Base-by-base conservation (phyloP, 352 stramenopile species). In the Globisporangium nunn region DNA sequence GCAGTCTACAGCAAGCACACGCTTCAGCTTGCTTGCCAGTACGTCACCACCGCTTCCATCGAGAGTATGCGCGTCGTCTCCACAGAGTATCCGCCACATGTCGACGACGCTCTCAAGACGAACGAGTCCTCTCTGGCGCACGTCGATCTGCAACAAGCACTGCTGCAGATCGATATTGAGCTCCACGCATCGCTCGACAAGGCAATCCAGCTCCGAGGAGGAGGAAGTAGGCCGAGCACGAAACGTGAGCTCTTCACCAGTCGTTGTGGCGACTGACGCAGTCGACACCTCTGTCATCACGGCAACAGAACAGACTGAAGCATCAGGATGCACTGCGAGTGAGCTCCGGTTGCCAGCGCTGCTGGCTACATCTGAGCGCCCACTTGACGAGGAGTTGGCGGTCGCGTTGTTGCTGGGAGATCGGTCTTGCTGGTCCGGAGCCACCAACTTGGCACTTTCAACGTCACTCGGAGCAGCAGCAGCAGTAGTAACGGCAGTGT, bases 111-210 rank as follows among this genome's bases (percentile, higher is more conserved):
- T 74, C 33, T 65, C 51, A 17, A 51, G 53, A 18, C 65, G 63
- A 35, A 79, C 23, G 30, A 74, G 58, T 12, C 68, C 66, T 51
- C 50, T 33, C n/a, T 61, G 41, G 28, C 65, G 66, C 52, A 59
- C 52, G 15, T 73, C 71, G 40, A 79, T 53, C 47, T 63, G 54
- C 33, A 48, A 11, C 6, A 76, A 41, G 11, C 63, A 62, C 39
- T 61, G 56, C 11, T 47, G 23, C 49, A 79, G 52, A 17, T 79
- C 56, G 46, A 74, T 61, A 28, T 54, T 39, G 41, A 62, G 47
- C 30, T 72, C 62, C 18, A 59, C 57, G 50, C 71, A 74, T n/a
- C 71, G 55, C 23, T 58, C 54, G n/a, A 62, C 59, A 23, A 79
- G 54, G 31, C 64, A 12, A 30, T 62, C 53, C 6, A 74, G 40